Evolutionary conservation across 116 monocot genomes (phyloP).

Genomic region (Thalassia testudinum): DNA sequence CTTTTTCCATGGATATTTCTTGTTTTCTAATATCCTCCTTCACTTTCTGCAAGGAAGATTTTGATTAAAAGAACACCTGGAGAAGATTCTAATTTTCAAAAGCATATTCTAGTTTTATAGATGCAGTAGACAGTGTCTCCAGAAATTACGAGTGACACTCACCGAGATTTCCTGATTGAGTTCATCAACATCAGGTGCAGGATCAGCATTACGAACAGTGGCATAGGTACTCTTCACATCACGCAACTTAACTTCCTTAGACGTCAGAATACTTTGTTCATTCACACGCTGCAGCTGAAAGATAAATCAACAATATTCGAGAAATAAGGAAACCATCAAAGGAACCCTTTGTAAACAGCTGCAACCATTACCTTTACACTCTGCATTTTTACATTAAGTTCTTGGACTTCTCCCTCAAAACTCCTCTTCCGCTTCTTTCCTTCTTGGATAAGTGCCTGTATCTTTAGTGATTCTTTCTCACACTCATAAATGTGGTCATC

Average conservation of each 20-base stretch:
- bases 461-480: slow-evolving; percentile 28
- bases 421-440: slow-evolving; percentile 43
- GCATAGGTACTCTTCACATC: slow-evolving; percentile 44
- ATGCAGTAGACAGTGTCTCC: no score
- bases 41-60: slow-evolving; percentile 32
- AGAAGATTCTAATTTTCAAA: neutral
- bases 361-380: slow-evolving; percentile 48
- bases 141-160: neutral
- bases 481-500: slow-evolving; percentile 43
- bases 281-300: slow-evolving; percentile 42
- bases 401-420: slow-evolving; percentile 23
- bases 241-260: slow-evolving; percentile 38
- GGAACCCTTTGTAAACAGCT: neutral
- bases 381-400: slow-evolving; percentile 28
- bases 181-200: slow-evolving; percentile 37
- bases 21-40: slow-evolving; percentile 48
- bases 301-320: neutral
- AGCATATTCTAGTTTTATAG: no score
- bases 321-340: neutral
- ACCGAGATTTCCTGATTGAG: slow-evolving; percentile 73
- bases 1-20: slow-evolving; percentile 38
- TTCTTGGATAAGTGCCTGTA: slow-evolving; percentile 24
- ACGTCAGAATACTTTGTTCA: slow-evolving; percentile 34
- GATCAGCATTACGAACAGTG: slow-evolving; percentile 25
- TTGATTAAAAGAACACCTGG: neutral